phyloP scores from a whole-genome alignment of 2,329 filamentous ascomycete genomes.

The Didymosphaeria variabile region DNA sequence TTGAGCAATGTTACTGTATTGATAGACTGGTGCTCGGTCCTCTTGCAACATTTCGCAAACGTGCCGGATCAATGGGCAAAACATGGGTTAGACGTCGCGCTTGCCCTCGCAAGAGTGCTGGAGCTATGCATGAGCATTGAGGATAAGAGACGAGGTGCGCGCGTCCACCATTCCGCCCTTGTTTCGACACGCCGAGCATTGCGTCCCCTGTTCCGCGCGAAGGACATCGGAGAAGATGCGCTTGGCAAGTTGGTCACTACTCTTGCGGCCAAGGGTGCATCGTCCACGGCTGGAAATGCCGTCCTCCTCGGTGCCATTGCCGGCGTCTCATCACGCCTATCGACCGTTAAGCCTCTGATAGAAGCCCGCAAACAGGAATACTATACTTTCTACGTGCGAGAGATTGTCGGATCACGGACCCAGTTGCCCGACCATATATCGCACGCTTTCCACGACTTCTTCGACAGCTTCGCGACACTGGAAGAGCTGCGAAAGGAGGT shows the following conservation, averaged over 20 bases:
- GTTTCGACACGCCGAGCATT: conserved; percentile 82
- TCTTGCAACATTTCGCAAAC: conserved; percentile 75
- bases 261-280: conserved; percentile 73
- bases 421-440: conserved; percentile 76
- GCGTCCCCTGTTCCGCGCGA: conserved; percentile 73
- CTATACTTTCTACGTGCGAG: conserved; percentile 83
- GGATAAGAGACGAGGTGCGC: conserved; percentile 47
- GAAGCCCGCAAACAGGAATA: conserved; percentile 74
- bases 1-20: conserved; percentile 85
- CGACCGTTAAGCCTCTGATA: conserved; percentile 69
- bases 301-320: conserved; percentile 85
- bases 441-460: conserved; percentile 81
- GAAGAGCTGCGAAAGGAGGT: conserved; percentile 81
- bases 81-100: conserved; percentile 71
- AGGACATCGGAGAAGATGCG: conserved; percentile 66
- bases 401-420: conserved; percentile 81
- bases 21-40: conserved; percentile 85
- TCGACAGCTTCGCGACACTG: conserved; percentile 73
- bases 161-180: conserved; percentile 76
- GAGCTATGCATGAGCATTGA: conserved; percentile 74
- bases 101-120: conserved; percentile 75
- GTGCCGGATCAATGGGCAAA: conserved; percentile 68
- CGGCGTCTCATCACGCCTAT: conserved; percentile 81
- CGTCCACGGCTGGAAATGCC: conserved; percentile 74
- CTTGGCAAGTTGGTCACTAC: conserved; percentile 70